Conservation (phyloP, 169 alveolate genomes). For the Eimeria mitis region DNA sequence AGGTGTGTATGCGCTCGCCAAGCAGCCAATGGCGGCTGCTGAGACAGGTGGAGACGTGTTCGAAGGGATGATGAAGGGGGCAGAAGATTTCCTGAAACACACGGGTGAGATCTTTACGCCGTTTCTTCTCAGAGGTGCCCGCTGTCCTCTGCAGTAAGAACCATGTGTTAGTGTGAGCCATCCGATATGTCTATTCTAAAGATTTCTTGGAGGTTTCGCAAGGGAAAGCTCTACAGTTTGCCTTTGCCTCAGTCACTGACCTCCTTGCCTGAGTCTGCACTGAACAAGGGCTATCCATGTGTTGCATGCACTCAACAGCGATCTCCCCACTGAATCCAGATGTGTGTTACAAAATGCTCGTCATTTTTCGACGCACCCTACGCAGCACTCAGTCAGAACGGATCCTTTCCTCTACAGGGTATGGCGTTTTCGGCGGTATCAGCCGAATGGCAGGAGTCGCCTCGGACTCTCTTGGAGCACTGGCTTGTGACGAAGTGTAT, state of each 20-base stretch:
- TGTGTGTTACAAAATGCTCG: not conserved
- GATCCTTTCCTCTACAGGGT: slow-evolving; percentile 54
- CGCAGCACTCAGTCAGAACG: not conserved
- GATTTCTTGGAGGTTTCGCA: not conserved
- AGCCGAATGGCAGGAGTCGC: slow-evolving; percentile 88
- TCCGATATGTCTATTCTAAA: not conserved
- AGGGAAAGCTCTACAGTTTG: not conserved
- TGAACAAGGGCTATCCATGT: not conserved
- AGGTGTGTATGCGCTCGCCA: slow-evolving; percentile 82
- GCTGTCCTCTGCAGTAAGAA: not conserved
- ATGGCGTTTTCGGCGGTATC: slow-evolving; percentile 87
- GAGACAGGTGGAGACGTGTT: slow-evolving; percentile 84
- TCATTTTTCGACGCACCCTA: not conserved
- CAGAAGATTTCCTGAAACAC: slow-evolving; percentile 85
- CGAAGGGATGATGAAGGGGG: slow-evolving; percentile 86
- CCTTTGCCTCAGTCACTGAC: not conserved
- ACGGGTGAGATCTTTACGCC: slow-evolving; percentile 76
- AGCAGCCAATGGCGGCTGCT: slow-evolving; percentile 79
- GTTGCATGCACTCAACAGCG: not conserved
- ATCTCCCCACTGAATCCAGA: not conserved
- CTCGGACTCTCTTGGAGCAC: slow-evolving; percentile 86
- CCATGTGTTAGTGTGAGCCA: no score
- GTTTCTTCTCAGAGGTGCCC: not conserved
- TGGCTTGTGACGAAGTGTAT: slow-evolving; percentile 87
- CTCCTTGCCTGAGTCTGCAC: not conserved